These are phyloP conservation scores for Diaporthe ilicicola DNA, from an alignment of 2,329 filamentous ascomycete genomes.

Conservation along the genomic window DNA sequence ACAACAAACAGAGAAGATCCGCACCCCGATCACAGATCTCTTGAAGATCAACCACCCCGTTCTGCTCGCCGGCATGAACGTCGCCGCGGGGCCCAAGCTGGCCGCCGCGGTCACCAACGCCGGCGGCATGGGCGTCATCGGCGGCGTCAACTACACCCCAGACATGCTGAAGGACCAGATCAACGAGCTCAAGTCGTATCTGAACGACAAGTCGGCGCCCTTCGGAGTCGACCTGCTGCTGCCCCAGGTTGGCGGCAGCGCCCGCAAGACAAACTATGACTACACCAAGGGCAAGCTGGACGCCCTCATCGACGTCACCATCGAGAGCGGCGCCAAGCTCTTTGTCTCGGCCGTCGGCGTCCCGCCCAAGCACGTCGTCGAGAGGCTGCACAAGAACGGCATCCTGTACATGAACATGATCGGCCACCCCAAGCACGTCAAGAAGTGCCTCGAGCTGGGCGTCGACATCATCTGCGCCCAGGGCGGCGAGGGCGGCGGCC, in stretches of 20 bases:
- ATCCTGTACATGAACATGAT: constrained; percentile 99
- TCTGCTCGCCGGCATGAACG: constrained; percentile 98
- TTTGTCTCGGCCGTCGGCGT: constrained; percentile 98
- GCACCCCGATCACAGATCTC: constrained; percentile 92
- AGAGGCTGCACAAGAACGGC: constrained; percentile 85
- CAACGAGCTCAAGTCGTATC: constrained; percentile 87
- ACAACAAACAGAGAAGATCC: constrained; percentile 78
- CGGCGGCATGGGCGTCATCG: constrained; percentile 94
- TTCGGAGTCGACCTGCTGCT: constrained; percentile 95
- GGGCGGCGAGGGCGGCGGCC: constrained; percentile 95
- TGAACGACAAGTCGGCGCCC: constrained; percentile 90
- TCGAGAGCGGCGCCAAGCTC: constrained; percentile 87
- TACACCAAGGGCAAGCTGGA: constrained; percentile 99
- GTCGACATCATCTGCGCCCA: constrained; percentile 98
- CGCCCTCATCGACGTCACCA: constrained; percentile 89
- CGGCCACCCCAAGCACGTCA: constrained; percentile 98
- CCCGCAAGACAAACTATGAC: constrained; percentile 98
- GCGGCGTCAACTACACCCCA: constrained; percentile 93
- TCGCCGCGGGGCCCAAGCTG: constrained; percentile 94
- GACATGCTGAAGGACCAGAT: constrained; percentile 98
- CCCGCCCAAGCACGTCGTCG: constrained; percentile 87
- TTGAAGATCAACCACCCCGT: constrained; percentile 98
- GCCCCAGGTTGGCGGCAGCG: constrained; percentile 92
- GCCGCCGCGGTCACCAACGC: constrained; percentile 97
- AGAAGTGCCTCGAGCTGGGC: constrained; percentile 92